Base-by-base conservation (phyloP, 1,284 basidiomycete species). In the Leucoagaricus sp. region DNA sequence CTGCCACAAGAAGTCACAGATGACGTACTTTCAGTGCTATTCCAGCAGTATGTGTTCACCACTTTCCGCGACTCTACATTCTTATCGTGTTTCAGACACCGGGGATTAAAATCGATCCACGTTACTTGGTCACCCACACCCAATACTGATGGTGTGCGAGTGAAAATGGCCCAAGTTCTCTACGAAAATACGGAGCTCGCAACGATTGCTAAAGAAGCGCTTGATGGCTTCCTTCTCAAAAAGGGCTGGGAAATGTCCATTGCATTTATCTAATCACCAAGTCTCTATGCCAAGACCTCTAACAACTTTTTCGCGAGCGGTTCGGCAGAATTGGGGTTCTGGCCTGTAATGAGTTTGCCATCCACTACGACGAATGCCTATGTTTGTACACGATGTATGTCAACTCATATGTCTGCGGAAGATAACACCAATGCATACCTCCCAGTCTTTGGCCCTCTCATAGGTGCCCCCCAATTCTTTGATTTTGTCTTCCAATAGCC, bases 201-300 rank as follows among this genome's bases (percentile, higher is more conserved):
- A n/a, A 73, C 83, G 10, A 81, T 81, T 9, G 93, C 93, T 55
- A 91, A 86, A 74, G 83, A 88, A 55, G 91, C 87, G 6, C 69
- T 94, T 60, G 81, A 93, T 68, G 87, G 86, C 53, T 93, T 93
- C 70, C 81, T 86, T 34, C 74, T 94, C 59, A 91, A 92, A 75
- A 88, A 89, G 64, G 89, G 84, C 44, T 91, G 89, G 86, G 74
- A 82, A 60, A 92, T 94, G 89, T 79, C 80, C 53, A 90, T 94
- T 56, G 80, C 77, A 51, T 90, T 84, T 72, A 83, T 86, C 65
- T 89, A 75, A 82, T 62, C 25, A 31, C 45, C 49, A n/a, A 33
- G 38, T 28, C 26, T n/a, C 17, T 57, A 50, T 49, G 41, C 49
- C 48, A 57, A 51, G 42, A 29, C 48, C 19, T 57, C 49, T 3